These are phyloP conservation scores for Phytophthora pini DNA, from an alignment of 352 stramenopile genomes.

Conservation along the genomic window DNA sequence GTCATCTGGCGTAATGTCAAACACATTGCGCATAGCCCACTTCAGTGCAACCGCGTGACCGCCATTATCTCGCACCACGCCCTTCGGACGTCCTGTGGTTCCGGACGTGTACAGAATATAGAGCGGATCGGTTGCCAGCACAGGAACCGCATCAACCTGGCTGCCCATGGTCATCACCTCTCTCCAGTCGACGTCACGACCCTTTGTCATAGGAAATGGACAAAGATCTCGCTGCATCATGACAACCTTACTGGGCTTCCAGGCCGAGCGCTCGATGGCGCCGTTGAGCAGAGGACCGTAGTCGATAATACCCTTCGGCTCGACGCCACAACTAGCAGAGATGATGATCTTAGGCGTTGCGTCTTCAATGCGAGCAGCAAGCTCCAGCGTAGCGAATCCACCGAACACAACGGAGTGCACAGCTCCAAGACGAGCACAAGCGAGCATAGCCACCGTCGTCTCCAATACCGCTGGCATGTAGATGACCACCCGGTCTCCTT, in stretches of 20 bases:
- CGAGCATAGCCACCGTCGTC: constrained; percentile 96
- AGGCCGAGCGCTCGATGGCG: constrained; percentile 65
- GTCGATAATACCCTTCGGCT: constrained; percentile 75
- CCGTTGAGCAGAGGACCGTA: constrained; percentile 82
- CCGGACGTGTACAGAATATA: constrained; percentile 88
- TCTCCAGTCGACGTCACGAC: constrained; percentile 61
- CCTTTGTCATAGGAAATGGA: constrained; percentile 47
- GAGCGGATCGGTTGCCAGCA: constrained; percentile 68
- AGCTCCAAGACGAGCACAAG: constrained; percentile 95
- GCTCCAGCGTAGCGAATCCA: constrained; percentile 85
- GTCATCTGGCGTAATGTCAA: constrained; percentile 74
- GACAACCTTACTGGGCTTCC: constrained; percentile 66
- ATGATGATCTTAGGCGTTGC: constrained; percentile 82
- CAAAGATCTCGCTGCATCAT: constrained; percentile 78
- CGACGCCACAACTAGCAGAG: constrained; percentile 70
- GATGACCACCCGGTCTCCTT: constrained; percentile 95
- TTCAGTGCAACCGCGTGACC: constrained; percentile 89
- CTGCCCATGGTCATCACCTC: constrained; percentile 50
- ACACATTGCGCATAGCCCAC: constrained; percentile 84
- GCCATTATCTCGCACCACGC: constrained; percentile 79
- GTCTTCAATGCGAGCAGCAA: constrained; percentile 87
- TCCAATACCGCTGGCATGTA: constrained; percentile 99
- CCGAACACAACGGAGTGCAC: constrained; percentile 94
- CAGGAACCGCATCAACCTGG: constrained; percentile 49
- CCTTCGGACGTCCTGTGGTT: constrained; percentile 78